phyloP scores from a whole-genome alignment of 2,329 filamentous ascomycete species.

The Colletotrichum gloeosporioides region DNA sequence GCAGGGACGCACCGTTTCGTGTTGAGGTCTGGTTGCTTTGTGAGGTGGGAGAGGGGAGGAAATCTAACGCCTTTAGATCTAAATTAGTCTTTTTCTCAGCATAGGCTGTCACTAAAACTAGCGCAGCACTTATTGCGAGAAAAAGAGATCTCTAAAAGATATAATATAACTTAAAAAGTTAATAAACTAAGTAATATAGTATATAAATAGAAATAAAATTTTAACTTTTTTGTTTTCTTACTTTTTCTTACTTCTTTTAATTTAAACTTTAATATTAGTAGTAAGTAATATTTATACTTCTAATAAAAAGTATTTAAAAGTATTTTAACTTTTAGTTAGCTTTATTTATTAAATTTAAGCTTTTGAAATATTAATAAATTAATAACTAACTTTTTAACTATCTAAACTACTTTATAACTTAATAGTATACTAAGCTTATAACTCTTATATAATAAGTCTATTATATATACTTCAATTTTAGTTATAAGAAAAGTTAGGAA shows the following conservation, averaged over 20 bases:
- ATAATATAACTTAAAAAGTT: fast-evolving
- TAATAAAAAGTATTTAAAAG: too few relatives aligned
- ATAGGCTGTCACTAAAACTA: background rate
- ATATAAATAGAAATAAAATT: too few relatives aligned
- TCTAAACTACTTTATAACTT: fast-evolving
- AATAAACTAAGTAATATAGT: too few relatives aligned
- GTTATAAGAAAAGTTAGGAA: fast-evolving
- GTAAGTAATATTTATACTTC: too few relatives aligned
- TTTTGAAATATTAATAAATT: too few relatives aligned
- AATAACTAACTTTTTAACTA: fast-evolving
- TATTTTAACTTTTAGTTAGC: fast-evolving
- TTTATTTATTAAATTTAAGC: too few relatives aligned
- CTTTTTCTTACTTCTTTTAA: fast-evolving
- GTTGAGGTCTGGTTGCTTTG: background rate
- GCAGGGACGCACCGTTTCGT: background rate
- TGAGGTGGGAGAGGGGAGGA: background rate
- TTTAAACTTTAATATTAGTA: too few relatives aligned
- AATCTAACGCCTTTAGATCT: background rate
- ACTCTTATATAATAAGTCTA: fast-evolving
- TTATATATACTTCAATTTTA: fast-evolving
- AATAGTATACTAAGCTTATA: fast-evolving
- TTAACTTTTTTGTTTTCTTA: too few relatives aligned
- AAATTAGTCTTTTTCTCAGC: background rate
- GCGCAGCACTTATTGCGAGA: fast-evolving
- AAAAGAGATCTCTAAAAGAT: fast-evolving